Conservation (phyloP, 257 asterid species). For the Rehmannia glutinosa region DNA sequence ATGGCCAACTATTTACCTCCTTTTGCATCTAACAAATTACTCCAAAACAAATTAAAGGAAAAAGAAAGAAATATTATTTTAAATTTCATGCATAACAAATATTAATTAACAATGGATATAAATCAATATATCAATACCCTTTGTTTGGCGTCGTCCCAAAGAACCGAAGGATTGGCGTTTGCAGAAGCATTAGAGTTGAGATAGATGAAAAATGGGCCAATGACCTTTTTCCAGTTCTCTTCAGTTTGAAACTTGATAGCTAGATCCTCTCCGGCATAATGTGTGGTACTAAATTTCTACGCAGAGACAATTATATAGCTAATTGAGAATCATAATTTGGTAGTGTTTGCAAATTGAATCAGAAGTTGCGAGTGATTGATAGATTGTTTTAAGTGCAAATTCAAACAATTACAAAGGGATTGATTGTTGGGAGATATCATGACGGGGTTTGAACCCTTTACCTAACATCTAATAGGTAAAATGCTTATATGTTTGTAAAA, state of each 20-base stretch:
- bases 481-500: too few species aligned
- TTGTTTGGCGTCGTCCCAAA: constrained; percentile 67
- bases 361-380: too few species aligned
- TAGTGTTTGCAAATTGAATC: too few species aligned
- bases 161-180: constrained; percentile 31
- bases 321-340: too few species aligned
- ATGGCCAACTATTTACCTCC: constrained; percentile 62
- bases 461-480: too few species aligned
- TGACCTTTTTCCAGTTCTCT: constrained; percentile 74
- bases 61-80: background rate
- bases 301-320: background rate
- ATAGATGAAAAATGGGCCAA: constrained; percentile 60
- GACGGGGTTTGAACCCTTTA: too few species aligned
- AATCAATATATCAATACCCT: constrained; percentile 27
- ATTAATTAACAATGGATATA: background rate
- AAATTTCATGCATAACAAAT: background rate
- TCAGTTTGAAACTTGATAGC: constrained; percentile 27
- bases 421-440: too few species aligned
- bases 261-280: constrained; percentile 57
- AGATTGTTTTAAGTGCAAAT: too few species aligned
- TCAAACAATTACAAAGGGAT: too few species aligned
- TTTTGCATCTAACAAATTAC: constrained; percentile 36
- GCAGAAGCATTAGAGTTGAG: constrained; percentile 46
- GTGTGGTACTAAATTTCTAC: constrained; percentile 61
- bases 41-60: background rate